Evolutionary conservation across 345 rosid genomes (phyloP), one percentile per base, ranked within the genome.

Genomic region (Jatropha curcas): DNA sequence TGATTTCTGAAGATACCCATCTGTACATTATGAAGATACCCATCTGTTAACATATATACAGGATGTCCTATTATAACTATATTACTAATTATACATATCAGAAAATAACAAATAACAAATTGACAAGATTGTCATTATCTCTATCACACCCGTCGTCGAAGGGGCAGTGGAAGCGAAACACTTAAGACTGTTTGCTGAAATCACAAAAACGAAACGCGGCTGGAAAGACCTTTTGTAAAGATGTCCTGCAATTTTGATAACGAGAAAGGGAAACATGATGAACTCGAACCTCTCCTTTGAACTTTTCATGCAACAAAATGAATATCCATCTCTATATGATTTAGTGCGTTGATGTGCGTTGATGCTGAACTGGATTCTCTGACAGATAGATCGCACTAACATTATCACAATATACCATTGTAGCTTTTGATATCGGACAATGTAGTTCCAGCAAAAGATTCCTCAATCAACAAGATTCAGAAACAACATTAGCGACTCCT

Each of bases 271-370:
- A 43, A 17, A 60, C 65, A 19, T 60, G 65, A 17, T 17, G 27
- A 31, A 60, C 65, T 14, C 45, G 8, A 60, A 60, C 45, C n/a
- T 60, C 8, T 12, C 65, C 65, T 25, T 17, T 24, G 1, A 11
- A 60, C 65, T 60, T 60, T 60, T 25, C 33, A 41, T 0, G 41
- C 7, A 4, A 60, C 43, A 60, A 60, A 60, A 20, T 60, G 41
- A 25, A 60, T 60, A 60, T 60, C 65, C 65, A 60, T 60, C 65
- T 33, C 66, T 12, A 61, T 61, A 61, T 61, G 66, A 20, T 61
- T 61, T n/a, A n/a, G n/a, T n/a, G n/a, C n/a, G n/a, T n/a, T n/a
- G n/a, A n/a, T 34, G 66, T 61, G 66, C 48, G 66, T 17, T 33
- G 66, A 35, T 33, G 66, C 3, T 61, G 45, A 16, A 61, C 66